Conservation (phyloP, 345 rosid genomes). For the Salix brachista region DNA sequence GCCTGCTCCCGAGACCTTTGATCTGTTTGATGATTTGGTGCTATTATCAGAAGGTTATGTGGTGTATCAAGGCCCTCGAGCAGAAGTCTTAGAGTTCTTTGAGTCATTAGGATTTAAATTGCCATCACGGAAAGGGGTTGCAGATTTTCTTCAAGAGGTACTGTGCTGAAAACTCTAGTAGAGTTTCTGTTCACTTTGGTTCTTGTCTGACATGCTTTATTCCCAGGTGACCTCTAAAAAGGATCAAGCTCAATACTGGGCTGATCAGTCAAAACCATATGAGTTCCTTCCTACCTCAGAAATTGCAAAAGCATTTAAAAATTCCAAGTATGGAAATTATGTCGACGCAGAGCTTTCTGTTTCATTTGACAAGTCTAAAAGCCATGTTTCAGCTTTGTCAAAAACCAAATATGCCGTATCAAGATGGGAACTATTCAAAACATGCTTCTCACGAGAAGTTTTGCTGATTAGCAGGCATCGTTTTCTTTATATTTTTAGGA, state of each 20-base stretch:
- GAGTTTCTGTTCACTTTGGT: conserved; percentile 7
- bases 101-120: conserved; percentile 79
- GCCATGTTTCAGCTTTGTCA: conserved; percentile 58
- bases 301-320: conserved; percentile 66
- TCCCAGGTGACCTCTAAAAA: conserved; percentile 82
- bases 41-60: conserved; percentile 79
- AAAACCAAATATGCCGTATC: conserved; percentile 64
- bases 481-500: conserved; percentile 73
- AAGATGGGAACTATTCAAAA: conserved; percentile 64
- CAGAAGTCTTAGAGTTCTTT: conserved; percentile 65
- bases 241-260: conserved; percentile 98
- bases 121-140: conserved; percentile 80
- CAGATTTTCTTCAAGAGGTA: conserved; percentile 99
- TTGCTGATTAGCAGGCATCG: conserved; percentile 60
- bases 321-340: conserved; percentile 55
- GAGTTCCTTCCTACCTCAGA: conserved; percentile 54
- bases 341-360: conserved; percentile 43
- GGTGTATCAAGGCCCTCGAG: conserved; percentile 83
- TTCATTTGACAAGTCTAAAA: conserved; percentile 47
- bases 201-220: conserved; percentile 6
- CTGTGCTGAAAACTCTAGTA: conserved; percentile 7
- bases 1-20: conserved; percentile 97
- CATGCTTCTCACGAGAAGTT: conserved; percentile 65
- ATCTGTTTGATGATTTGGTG: conserved; percentile 76
- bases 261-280: conserved; percentile 68